Evolutionary conservation across 1,284 basidiomycete species (phyloP).

Genomic region (Rhodotorula sp.): DNA sequence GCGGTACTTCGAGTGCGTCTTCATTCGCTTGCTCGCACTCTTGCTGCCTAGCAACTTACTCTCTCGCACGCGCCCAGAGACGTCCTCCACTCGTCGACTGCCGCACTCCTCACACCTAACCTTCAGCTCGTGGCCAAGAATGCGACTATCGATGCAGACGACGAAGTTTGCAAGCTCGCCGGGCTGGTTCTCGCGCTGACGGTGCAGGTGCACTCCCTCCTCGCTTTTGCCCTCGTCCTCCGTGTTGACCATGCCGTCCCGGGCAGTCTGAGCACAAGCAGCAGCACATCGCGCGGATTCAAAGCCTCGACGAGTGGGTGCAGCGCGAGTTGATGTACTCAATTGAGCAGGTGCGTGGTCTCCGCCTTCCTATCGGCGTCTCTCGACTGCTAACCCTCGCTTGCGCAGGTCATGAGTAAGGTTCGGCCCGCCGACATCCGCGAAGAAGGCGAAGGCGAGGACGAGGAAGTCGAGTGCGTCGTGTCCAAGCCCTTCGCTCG

Average conservation of each 20-base stretch:
- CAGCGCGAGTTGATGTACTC: constrained; percentile 83
- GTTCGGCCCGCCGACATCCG: constrained; percentile 51
- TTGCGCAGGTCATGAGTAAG: constrained; percentile 68
- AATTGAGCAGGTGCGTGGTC: constrained; percentile 69
- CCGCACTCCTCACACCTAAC: constrained; percentile 73
- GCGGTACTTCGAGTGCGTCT: constrained; percentile 67
- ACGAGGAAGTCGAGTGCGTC: constrained; percentile 20
- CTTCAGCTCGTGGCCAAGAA: constrained; percentile 79
- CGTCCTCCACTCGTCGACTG: constrained; percentile 67
- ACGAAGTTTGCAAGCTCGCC: constrained; percentile 73
- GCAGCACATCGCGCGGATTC: constrained; percentile 80
- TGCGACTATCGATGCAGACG: constrained; percentile 52
- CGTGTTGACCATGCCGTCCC: too few species aligned
- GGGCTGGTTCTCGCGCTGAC: constrained; percentile 87
- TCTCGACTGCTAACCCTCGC: too few species aligned
- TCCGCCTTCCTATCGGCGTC: neutral
- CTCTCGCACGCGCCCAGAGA: constrained; percentile 52
- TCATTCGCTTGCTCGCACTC: neutral
- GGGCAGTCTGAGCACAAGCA: constrained; percentile 60
- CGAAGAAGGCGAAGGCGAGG: constrained; percentile 17
- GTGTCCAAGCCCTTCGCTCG: too few species aligned
- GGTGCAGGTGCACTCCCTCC: constrained; percentile 63
- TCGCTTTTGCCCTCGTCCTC: neutral
- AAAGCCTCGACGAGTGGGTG: constrained; percentile 71
- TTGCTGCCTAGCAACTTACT: neutral